Base-by-base conservation (phyloP, 2,329 filamentous ascomycete genomes). In the Pseudocercospora eumusae region DNA sequence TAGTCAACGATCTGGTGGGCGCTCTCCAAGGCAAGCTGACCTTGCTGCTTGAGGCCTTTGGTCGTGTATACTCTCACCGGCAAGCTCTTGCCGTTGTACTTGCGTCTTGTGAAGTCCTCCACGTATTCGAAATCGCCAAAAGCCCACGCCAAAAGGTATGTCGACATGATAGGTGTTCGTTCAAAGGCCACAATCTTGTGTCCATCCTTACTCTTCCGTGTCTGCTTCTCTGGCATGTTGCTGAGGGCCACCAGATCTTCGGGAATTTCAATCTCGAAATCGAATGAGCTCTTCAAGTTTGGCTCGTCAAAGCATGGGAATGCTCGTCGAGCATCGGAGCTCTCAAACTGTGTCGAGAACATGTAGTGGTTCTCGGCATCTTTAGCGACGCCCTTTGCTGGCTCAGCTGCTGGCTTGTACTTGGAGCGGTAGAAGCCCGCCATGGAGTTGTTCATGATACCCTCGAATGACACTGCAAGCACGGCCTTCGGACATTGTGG, bases 291-390 rank as follows among this genome's bases (percentile, higher is more conserved):
- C 80, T 99, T 99, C 67, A 98, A 84, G 73, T 96, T 96, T 45
- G 95, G 95, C 80, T 99, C 95, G 74, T 99, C 95, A 73, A 98
- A 98, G 80, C 95, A 99, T 53, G 95, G 95, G 79, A 99, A 97
- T 8, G 95, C 93, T 68, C 93, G 85, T 67, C 95, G 89, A 64
- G 95, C 95, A 78, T 99, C 95, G 73, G 92, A 96, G 50, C 93
- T 89, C 81, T 99, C 95, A 74, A 99, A 99, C 76, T 99, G 95
- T 54, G 95, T 99, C 81, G 91, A 96, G 77, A 96, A 86, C 84
- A 81, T 72, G 84, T 78, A 86, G 74, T 87, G 81, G 69, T 84
- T 81, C 59, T 87, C 84, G 53, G 80, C 82, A 61, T 87, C 92
- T 73, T 83, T 89, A 27, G 92, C 90, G 1, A 96, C 92, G 11